Conservation (phyloP, 192 early-diverging fungal genomes). For the Coemansia sp. region DNA sequence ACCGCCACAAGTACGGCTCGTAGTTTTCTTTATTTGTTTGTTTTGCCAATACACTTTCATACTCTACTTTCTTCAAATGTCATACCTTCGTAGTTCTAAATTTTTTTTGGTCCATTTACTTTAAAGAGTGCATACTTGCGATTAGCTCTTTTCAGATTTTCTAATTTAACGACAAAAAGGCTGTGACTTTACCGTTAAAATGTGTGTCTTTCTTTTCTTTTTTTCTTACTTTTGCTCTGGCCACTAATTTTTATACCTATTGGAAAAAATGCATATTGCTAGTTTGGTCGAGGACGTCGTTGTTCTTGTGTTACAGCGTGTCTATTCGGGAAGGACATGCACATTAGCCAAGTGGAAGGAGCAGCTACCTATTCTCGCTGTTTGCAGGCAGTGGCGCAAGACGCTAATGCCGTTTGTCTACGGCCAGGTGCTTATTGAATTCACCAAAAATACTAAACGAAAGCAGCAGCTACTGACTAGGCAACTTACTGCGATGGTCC, state of each 20-base stretch:
- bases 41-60: too few relatives aligned
- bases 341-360: not conserved
- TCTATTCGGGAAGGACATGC: not conserved
- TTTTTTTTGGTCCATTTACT: too few relatives aligned
- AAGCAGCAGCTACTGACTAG: not conserved
- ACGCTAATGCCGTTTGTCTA: not conserved
- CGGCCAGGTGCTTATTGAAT: not conserved
- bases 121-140: too few relatives aligned
- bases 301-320: not conserved
- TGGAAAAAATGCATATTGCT: too few relatives aligned
- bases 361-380: not conserved
- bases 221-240: too few relatives aligned
- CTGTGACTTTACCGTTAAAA: too few relatives aligned
- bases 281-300: not conserved
- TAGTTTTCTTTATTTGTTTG: conserved; percentile 14
- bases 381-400: not conserved
- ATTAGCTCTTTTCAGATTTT: too few relatives aligned
- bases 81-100: too few relatives aligned
- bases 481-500: not conserved
- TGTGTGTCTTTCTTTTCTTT: too few relatives aligned
- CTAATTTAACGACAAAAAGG: too few relatives aligned
- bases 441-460: not conserved
- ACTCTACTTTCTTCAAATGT: too few relatives aligned
- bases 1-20: conserved; percentile 78
- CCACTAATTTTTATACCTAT: too few relatives aligned